Conservation (phyloP, 371 early-diverging fungal species). For the Aphelidium insulamus region DNA sequence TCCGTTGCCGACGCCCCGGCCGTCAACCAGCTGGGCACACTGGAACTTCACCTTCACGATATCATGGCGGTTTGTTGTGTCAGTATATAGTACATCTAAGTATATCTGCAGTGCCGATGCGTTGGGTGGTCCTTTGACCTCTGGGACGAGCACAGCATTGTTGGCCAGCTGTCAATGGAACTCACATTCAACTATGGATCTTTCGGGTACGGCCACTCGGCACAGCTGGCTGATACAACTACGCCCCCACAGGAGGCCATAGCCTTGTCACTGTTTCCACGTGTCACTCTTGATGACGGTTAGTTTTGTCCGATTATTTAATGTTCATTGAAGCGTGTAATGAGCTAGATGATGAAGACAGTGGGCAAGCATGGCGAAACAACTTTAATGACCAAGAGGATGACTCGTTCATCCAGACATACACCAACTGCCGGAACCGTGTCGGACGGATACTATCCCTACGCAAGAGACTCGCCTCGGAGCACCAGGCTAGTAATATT, state of each 20-base stretch:
- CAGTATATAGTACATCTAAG: neutral
- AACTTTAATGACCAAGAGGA: no score
- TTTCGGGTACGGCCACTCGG: constrained; percentile 16
- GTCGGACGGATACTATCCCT: no score
- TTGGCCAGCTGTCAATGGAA: constrained; percentile 13
- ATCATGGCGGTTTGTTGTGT: constrained; percentile 6
- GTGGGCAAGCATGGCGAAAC: no score
- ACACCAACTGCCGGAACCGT: no score
- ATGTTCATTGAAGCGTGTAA: no score
- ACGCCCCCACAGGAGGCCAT: constrained; percentile 6
- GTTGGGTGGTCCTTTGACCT: constrained; percentile 12
- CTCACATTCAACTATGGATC: constrained; percentile 14
- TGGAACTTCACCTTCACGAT: constrained; percentile 14
- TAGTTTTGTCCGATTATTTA: no score
- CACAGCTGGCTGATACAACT: constrained; percentile 4
- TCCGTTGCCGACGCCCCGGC: neutral
- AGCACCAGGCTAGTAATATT: no score
- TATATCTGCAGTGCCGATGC: neutral
- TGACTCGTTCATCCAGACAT: no score
- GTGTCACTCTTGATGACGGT: no score
- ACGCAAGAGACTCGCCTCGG: no score
- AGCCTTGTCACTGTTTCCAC: constrained; percentile 12
- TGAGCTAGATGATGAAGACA: no score
- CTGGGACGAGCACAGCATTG: constrained; percentile 9
- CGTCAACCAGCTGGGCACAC: constrained; percentile 4